Conservation (phyloP, 148 eudicot species). For the Spergularia marina region DNA sequence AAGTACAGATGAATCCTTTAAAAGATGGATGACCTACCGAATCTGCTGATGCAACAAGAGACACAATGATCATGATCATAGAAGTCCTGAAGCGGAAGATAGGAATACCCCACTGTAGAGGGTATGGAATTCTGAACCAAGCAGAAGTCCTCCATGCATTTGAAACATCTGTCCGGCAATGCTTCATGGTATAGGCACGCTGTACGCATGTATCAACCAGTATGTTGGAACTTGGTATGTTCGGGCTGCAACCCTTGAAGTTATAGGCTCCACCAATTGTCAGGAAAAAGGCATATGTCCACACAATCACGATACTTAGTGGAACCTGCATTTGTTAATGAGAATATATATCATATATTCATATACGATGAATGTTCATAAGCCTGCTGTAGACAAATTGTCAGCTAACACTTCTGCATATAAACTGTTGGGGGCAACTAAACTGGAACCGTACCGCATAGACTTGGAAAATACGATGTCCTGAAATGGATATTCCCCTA, state of each 20-base stretch:
- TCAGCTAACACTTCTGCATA: not conserved
- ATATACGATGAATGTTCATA: not conserved
- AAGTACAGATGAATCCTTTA: not conserved
- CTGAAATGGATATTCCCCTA: slow-evolving; percentile 73
- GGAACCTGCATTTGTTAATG: slow-evolving; percentile 63
- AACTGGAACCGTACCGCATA: slow-evolving; percentile 65
- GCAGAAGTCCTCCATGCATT: slow-evolving; percentile 80
- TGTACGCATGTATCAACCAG: slow-evolving; percentile 63
- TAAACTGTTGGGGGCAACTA: not conserved
- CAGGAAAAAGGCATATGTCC: slow-evolving; percentile 90
- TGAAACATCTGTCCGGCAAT: slow-evolving; percentile 93
- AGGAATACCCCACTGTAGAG: slow-evolving; percentile 94
- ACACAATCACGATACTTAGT: slow-evolving; percentile 65
- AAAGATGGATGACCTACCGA: slow-evolving; percentile 54
- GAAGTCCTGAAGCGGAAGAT: slow-evolving; percentile 79
- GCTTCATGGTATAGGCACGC: slow-evolving; percentile 91
- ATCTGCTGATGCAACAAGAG: slow-evolving; percentile 80
- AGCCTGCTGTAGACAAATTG: not conserved
- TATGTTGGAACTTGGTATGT: slow-evolving; percentile 81
- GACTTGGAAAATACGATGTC: slow-evolving; percentile 67
- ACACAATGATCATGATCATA: slow-evolving; percentile 69
- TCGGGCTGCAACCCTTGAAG: slow-evolving; percentile 73
- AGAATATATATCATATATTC: not conserved
- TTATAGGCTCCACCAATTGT: slow-evolving; percentile 95
- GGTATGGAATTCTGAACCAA: slow-evolving; percentile 93